A percentile compares a stretch with the other conserved stretches of the same genome.
Conservation (phyloP, 176 grass and related monocot species). For the Melocanna baccifera region DNA sequence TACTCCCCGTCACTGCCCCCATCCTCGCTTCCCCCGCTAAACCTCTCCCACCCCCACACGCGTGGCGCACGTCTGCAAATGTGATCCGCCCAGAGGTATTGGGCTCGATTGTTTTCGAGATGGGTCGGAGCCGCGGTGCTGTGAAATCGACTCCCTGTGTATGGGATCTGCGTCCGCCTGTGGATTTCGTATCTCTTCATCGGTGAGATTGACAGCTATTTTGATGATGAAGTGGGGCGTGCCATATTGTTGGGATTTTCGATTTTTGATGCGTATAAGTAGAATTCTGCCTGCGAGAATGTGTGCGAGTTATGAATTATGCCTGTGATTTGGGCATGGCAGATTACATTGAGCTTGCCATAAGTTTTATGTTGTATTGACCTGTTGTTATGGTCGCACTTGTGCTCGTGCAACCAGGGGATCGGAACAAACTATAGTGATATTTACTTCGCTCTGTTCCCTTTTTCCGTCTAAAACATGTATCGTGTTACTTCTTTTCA, state of each 20-base stretch:
- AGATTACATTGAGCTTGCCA: background rate
- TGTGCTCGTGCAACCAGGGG: background rate
- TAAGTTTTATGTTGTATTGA: background rate
- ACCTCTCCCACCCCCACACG: conserved; percentile 18
- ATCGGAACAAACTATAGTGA: background rate
- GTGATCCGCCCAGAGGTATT: conserved; percentile 9
- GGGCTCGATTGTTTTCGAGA: background rate
- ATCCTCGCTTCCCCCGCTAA: background rate
- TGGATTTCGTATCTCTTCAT: conserved; percentile 20
- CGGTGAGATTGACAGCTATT: background rate
- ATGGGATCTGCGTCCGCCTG: conserved; percentile 27
- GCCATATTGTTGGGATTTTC: background rate
- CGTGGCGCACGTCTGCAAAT: background rate
- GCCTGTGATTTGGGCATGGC: background rate
- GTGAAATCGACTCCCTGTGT: conserved; percentile 2
- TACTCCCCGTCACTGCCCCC: conserved; percentile 15
- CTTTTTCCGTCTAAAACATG: background rate
- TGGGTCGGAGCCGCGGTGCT: background rate
- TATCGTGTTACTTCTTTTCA: background rate
- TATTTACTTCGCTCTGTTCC: background rate
- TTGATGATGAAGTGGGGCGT: background rate
- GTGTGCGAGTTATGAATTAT: conserved; percentile 3
- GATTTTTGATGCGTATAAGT: background rate
- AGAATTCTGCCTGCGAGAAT: background rate
- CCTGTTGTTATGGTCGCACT: background rate